These are phyloP conservation scores for Amphibolis antarctica DNA, from an alignment of 106 monocot genomes.

Conservation along the genomic window DNA sequence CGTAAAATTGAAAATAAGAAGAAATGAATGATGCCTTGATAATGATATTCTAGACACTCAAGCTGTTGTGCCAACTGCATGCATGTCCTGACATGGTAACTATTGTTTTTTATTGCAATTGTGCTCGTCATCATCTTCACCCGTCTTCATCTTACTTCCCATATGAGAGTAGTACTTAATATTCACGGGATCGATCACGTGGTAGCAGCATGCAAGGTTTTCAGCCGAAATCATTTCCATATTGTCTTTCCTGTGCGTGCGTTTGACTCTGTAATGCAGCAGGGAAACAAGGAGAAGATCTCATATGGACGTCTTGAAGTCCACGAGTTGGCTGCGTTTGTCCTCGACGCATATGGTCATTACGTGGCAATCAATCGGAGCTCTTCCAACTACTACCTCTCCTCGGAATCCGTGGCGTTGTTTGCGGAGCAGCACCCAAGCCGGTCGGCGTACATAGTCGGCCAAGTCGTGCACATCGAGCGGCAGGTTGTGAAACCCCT, in stretches of 20 bases:
- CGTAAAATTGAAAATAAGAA: too few species aligned
- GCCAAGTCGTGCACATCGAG: slow-evolving; percentile 94
- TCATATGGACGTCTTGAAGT: slow-evolving; percentile 74
- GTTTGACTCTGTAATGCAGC: slow-evolving; percentile 2
- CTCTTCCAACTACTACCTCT: slow-evolving; percentile 75
- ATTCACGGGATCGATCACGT: too few species aligned
- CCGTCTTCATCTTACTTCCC: too few species aligned
- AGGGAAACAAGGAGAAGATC: slow-evolving; percentile 93
- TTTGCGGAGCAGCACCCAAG: slow-evolving; percentile 50
- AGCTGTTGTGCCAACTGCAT: too few species aligned
- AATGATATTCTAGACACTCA: too few species aligned
- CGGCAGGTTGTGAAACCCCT: slow-evolving; percentile 23
- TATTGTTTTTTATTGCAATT: too few species aligned
- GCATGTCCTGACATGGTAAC: too few species aligned
- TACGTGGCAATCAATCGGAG: slow-evolving; percentile 73
- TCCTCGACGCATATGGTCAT: slow-evolving; percentile 52
- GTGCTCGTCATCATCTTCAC: too few species aligned
- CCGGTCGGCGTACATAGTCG: slow-evolving; percentile 58
- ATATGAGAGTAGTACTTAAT: too few species aligned
- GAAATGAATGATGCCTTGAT: too few species aligned
- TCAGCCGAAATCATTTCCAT: too few species aligned
- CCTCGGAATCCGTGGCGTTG: slow-evolving; percentile 82
- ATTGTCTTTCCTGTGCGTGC: background rate
- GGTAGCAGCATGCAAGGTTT: too few species aligned
- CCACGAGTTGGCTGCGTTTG: slow-evolving; percentile 80